Conservation (phyloP, 2,329 filamentous ascomycete species). For the Eurotiales sp. region DNA sequence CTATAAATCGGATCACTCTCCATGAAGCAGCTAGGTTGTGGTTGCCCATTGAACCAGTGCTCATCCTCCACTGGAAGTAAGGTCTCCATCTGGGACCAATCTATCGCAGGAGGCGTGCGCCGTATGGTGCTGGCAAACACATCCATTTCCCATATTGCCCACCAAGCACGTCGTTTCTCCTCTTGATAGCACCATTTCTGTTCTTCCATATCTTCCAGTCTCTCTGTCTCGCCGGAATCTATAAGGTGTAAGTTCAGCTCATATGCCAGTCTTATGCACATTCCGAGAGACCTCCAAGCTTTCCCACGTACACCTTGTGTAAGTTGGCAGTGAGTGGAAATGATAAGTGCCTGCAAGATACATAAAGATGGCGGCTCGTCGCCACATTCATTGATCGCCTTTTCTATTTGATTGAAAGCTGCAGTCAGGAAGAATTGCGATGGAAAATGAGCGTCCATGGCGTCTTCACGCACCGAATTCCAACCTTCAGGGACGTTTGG, state of each 20-base stretch:
- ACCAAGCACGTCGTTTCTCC: slow-evolving; percentile 38
- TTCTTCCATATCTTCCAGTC: slow-evolving; percentile 9
- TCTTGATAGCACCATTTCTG: slow-evolving; percentile 27
- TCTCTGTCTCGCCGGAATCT: slow-evolving; percentile 14
- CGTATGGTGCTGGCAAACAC: slow-evolving; percentile 41
- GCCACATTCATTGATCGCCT: not conserved
- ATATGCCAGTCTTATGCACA: slow-evolving; percentile 29
- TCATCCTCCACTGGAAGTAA: slow-evolving; percentile 27
- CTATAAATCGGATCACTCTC: slow-evolving; percentile 27
- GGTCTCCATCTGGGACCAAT: slow-evolving; percentile 34
- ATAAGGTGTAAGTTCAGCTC: slow-evolving; percentile 34
- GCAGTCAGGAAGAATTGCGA: not conserved
- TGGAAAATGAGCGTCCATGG: not conserved
- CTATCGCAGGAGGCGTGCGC: slow-evolving; percentile 33
- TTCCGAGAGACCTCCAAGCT: slow-evolving; percentile 33
- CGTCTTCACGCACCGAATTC: not conserved
- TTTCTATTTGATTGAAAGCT: not conserved
- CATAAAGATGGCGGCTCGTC: not conserved
- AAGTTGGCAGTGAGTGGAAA: slow-evolving; percentile 34
- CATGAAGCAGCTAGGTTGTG: slow-evolving; percentile 19
- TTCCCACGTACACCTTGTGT: slow-evolving; percentile 33
- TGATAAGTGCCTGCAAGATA: slow-evolving; percentile 32
- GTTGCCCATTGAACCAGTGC: not conserved
- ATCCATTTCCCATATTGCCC: slow-evolving; percentile 45
- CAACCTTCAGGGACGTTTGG: not conserved